Base-by-base conservation (phyloP, 345 rosid species). In the Citrus glauca region DNA sequence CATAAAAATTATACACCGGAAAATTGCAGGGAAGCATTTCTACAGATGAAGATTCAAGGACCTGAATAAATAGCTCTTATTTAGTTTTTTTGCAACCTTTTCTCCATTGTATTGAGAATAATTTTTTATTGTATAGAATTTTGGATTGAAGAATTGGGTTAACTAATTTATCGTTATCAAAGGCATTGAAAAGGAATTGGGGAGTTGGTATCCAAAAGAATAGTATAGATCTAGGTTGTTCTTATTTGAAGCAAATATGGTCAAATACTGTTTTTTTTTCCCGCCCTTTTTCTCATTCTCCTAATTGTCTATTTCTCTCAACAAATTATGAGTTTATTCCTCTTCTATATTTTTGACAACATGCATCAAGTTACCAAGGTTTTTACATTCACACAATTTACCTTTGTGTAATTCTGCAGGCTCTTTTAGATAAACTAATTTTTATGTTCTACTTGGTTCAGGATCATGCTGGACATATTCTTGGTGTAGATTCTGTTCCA, bases 391-490 rank as follows among this genome's bases (percentile, higher is more conserved):
- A 7, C 22, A 17, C 33, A 45, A 38, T 3, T 63, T 25, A 8
- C 8, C 28, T 69, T 9, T 30, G n/a, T 40, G 69, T 55, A 59
- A 25, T 33, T 66, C n/a, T 66, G n/a, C 48, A 59, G 63, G 35
- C 4, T 71, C 64, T 14, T 33, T 66, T 55, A 3, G 38, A 45
- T 65, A 28, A 40, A 45, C 24, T 42, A 71, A 60, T 65, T 79
- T 73, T 78, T 22, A 71, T 75, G 17, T 55, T 74, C 61, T 77
- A 1, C 81, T 70, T 78, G 81, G 24, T 77, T 79, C 84, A 95
- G 97, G 99, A 95, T 85, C 99, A 92, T 85, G 97, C 97, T 63
- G 97, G 99, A 61, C 98, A 93, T 82, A 95, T 93, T 78, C 90
- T 71, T 88, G 97, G 98, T 71, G 97, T 93, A 40, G 92, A 95